Conservation (phyloP, 2,329 filamentous ascomycete genomes). For the Corinectria fuckeliana region DNA sequence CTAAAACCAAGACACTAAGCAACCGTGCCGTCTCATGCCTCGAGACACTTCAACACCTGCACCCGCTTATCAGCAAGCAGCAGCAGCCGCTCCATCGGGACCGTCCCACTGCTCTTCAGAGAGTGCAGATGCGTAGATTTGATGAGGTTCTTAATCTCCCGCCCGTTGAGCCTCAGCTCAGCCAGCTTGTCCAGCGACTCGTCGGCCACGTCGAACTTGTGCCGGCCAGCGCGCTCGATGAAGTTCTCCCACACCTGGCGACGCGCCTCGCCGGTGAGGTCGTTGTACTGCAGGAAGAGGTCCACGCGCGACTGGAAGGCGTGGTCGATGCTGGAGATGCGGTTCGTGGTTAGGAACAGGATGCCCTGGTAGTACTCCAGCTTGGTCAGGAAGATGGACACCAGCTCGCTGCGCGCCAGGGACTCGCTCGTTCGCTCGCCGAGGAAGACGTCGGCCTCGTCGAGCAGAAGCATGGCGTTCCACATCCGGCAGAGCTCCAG, state of each 20-base stretch:
- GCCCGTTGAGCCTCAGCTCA: conserved; percentile 50
- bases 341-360: conserved; percentile 48
- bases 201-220: conserved; percentile 37
- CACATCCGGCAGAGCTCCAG: conserved; percentile 54
- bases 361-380: conserved; percentile 48
- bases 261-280: conserved; percentile 38
- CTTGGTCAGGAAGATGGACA: conserved; percentile 43
- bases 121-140: conserved; percentile 48
- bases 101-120: conserved; percentile 38
- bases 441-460: conserved; percentile 54
- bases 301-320: conserved; percentile 48
- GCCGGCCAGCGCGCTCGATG: conserved; percentile 37
- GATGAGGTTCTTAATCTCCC: conserved; percentile 57
- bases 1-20: too few species aligned
- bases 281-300: conserved; percentile 38
- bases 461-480: conserved; percentile 52
- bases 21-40: too few species aligned
- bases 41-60: conserved; percentile 15
- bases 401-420: conserved; percentile 49
- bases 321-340: conserved; percentile 44
- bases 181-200: conserved; percentile 45
- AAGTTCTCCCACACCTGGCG: conserved; percentile 47
- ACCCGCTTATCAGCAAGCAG: conserved; percentile 44
- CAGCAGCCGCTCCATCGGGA: conserved; percentile 39
- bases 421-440: conserved; percentile 41